A percentile compares a stretch with the other conserved stretches of the same genome.
Evolutionary conservation across 2,329 filamentous ascomycete species (phyloP).

Genomic region (Fusarium redolens): DNA sequence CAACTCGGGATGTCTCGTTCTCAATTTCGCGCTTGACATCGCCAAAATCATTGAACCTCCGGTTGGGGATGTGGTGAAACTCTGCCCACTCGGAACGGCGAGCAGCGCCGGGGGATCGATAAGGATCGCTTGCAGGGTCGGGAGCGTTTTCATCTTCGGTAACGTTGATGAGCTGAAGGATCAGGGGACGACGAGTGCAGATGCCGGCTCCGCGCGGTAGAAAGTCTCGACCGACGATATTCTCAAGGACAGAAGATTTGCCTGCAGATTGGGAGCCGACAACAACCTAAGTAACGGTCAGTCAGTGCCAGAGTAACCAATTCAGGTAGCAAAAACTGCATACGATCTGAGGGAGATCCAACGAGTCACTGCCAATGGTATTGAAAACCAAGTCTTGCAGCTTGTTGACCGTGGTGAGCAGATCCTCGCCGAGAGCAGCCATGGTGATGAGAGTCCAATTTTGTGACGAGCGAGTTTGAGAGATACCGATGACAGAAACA

Average conservation of each 20-base stretch:
- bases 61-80: slow-evolving; percentile 93
- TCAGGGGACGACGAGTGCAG: slow-evolving; percentile 91
- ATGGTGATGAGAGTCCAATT: slow-evolving; percentile 62
- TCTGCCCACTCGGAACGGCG: slow-evolving; percentile 84
- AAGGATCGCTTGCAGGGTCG: slow-evolving; percentile 75
- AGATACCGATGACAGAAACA: slow-evolving; percentile 26
- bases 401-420: slow-evolving; percentile 96
- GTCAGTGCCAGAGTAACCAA: slow-evolving; percentile 21
- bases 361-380: slow-evolving; percentile 98
- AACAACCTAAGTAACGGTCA: slow-evolving; percentile 75
- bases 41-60: slow-evolving; percentile 89
- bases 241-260: slow-evolving; percentile 98
- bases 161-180: slow-evolving; percentile 98
- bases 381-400: slow-evolving; percentile 99
- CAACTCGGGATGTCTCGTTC: slow-evolving; percentile 92
- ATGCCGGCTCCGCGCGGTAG: slow-evolving; percentile 96
- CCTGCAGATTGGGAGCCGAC: slow-evolving; percentile 98
- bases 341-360: slow-evolving; percentile 98
- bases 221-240: slow-evolving; percentile 98
- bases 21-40: slow-evolving; percentile 98
- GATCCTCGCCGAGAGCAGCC: slow-evolving; percentile 94
- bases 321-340: slow-evolving; percentile 49
- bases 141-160: slow-evolving; percentile 77
- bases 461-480: slow-evolving; percentile 20
- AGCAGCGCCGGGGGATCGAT: slow-evolving; percentile 79